Evolutionary conservation across 225 moss, liverwort and hornwort species (phyloP), one percentile per base, ranked within the genome.

Genomic region (Asterella californica): DNA sequence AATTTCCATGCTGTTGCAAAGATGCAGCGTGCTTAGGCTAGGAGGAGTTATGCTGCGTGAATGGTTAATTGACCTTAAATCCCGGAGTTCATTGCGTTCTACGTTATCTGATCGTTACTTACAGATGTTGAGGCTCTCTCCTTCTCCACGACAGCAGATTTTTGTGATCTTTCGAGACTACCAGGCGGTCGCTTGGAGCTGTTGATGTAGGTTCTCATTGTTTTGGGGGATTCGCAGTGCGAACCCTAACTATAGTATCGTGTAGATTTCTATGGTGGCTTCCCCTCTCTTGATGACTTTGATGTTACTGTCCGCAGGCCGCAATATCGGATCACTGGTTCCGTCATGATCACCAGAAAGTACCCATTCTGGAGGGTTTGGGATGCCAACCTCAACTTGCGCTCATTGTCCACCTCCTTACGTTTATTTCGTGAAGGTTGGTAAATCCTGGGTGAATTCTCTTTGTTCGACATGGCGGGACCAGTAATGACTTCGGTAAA

Each of bases 391-490:
- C 37, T 77, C 65, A 42, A 49, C 65, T 47, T 27, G 55, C 45
- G 62, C 15, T 52, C 54, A 32, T 42, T 37, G 62, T 77, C 34
- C 79, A 30, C 32, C 17, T 70, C 46, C 29, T 17, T n/a, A 21
- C 77, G n/a, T 7, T n/a, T 6, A 53, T 30, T 17, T 36, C 36
- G 50, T 77, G 83, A 83, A 67, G 48, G 48, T 42, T 45, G 54
- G 73, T 10, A 38, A 25, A 34, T 54, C 12, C 19, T 78, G 15
- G 2, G 27, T 11, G 29, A 76, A 36, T 50, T 38, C 24, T 19
- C 4, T 0, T 21, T 45, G n/a, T 33, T 50, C 47, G 48, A 61
- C 8, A 82, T 85, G 86, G 77, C 78, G 52, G 80, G 72, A 75
- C 48, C 80, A 8, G 65, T 48, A 50, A 79, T 74, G 78, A 34